Evolutionary conservation across 371 early-diverging fungal genomes (phyloP).

Genomic region (Apophysomyces elegans): DNA sequence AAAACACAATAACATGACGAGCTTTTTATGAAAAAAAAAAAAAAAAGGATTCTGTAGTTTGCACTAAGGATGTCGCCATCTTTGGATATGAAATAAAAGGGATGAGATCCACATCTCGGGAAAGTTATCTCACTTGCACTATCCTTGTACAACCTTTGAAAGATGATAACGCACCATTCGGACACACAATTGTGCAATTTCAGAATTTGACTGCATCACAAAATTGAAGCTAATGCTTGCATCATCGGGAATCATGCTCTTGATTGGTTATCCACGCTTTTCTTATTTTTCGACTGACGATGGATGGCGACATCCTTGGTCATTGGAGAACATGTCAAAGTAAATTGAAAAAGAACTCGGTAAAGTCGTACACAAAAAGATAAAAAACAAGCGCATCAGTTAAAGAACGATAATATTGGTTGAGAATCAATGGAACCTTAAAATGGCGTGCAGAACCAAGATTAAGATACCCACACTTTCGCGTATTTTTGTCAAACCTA

Average conservation of each 20-base stretch:
- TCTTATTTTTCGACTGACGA: conserved; percentile 1
- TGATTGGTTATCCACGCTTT: neutral
- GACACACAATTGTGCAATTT: conserved; percentile 5
- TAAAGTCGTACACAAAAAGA: too few relatives aligned
- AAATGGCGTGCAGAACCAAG: too few relatives aligned
- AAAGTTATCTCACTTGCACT: too few relatives aligned
- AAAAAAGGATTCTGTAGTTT: too few relatives aligned
- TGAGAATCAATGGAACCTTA: too few relatives aligned
- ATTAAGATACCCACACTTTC: too few relatives aligned
- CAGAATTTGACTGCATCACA: neutral
- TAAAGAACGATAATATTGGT: too few relatives aligned
- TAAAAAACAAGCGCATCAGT: too few relatives aligned
- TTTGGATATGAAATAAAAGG: neutral
- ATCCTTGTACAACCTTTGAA: neutral
- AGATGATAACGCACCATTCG: conserved; percentile 2
- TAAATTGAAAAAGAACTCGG: neutral
- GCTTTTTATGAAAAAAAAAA: too few relatives aligned
- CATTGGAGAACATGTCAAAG: neutral
- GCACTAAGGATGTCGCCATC: neutral
- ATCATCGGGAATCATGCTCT: neutral
- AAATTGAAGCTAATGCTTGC: neutral
- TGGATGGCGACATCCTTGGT: conserved; percentile 5
- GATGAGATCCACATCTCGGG: neutral
- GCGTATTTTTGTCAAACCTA: neutral
- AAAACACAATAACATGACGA: too few relatives aligned